Percentiles rank a stretch among this genome's conserved stretches.
Conservation (phyloP, 306 rosid genomes). For the Rosa rugosa region DNA sequence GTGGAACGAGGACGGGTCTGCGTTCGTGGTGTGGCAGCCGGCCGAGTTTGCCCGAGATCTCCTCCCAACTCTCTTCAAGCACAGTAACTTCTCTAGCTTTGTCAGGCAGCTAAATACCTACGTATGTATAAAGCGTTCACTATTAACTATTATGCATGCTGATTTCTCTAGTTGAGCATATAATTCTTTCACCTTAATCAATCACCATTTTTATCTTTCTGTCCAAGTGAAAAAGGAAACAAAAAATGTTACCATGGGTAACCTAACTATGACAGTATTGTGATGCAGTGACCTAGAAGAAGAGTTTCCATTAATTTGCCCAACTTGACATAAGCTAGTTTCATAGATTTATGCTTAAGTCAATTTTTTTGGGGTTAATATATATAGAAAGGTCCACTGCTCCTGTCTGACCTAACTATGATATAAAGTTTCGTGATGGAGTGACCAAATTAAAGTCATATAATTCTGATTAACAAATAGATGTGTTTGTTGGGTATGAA, state of each 20-base stretch:
- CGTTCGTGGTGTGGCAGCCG: slow-evolving; percentile 94
- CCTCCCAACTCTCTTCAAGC: slow-evolving; percentile 95
- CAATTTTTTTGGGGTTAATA: neutral
- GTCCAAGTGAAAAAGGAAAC: neutral
- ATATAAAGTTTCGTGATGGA: neutral
- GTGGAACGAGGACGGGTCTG: slow-evolving; percentile 74
- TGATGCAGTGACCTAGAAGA: no score
- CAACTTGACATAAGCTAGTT: slow-evolving; percentile 8
- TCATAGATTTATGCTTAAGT: neutral
- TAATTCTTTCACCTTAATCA: neutral
- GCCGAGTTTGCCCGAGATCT: slow-evolving; percentile 89
- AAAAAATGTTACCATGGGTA: neutral
- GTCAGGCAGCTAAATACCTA: slow-evolving; percentile 94
- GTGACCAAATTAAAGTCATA: neutral
- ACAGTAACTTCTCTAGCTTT: slow-evolving; percentile 96
- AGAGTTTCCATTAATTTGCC: neutral
- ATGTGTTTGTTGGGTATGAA: neutral
- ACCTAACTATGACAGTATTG: neutral
- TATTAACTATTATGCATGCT: neutral
- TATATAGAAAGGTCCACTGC: slow-evolving; percentile 10
- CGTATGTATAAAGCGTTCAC: slow-evolving; percentile 46
- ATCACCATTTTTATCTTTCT: neutral
- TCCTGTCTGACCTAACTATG: slow-evolving; percentile 19
- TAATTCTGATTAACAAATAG: neutral
- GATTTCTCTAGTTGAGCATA: neutral